A percentile compares a stretch with the other conserved stretches of the same genome.
Evolutionary conservation across 2,329 filamentous ascomycete genomes (phyloP).

Genomic region (Fusarium devonianum): DNA sequence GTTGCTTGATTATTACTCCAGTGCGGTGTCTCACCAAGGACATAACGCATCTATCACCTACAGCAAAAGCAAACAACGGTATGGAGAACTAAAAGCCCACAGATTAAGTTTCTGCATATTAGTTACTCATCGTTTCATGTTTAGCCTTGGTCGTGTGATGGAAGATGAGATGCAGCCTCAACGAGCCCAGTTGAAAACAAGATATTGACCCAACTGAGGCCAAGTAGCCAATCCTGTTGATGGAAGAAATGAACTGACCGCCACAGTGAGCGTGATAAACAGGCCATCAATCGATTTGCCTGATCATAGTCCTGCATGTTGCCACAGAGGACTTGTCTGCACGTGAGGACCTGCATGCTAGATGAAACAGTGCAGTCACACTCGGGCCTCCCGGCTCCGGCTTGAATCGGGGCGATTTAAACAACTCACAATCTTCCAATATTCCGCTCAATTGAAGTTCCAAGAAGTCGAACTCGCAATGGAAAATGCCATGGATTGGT

Average conservation of each 20-base stretch:
- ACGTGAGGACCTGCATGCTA: slow-evolving; percentile 24
- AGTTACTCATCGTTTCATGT: no score
- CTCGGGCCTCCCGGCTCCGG: slow-evolving; percentile 1
- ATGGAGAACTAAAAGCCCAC: no score
- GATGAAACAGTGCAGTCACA: slow-evolving; percentile 13
- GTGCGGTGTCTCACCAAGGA: no score
- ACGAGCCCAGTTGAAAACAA: no score
- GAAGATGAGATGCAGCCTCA: no score
- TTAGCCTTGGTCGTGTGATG: no score
- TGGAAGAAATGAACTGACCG: background rate
- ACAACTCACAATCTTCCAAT: background rate
- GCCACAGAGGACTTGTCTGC: slow-evolving; percentile 17
- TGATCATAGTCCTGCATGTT: slow-evolving; percentile 12
- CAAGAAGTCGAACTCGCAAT: background rate
- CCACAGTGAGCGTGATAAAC: slow-evolving; percentile 5
- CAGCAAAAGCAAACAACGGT: no score
- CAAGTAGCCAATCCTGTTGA: background rate
- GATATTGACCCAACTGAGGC: no score
- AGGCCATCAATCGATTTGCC: background rate
- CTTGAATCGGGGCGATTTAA: background rate
- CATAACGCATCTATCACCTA: no score
- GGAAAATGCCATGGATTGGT: slow-evolving; percentile 15
- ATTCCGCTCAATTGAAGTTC: slow-evolving; percentile 1
- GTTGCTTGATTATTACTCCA: no score
- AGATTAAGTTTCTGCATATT: no score